Evolutionary conservation across 441 rosid genomes (phyloP), one percentile per base, ranked within the genome.

Genomic region (Populus tomentosa): DNA sequence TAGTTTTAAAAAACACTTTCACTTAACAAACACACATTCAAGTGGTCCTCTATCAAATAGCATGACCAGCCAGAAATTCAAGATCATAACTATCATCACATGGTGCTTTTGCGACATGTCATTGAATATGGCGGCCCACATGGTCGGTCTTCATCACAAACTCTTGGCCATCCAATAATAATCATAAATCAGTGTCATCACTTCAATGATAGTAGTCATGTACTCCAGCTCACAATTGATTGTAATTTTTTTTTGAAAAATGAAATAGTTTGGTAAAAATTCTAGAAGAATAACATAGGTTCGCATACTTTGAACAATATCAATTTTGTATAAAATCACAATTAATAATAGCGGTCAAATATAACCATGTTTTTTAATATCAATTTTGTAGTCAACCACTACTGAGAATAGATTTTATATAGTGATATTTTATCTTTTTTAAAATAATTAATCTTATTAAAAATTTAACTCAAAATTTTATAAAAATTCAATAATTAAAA

Each of bases 1-100:
- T 6, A 6, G 6, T 33, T 33, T 33, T 33, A 33, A 33, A 6
- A 33, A 33, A 33, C 36, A 33, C 36, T 33, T 33, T 1, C 36
- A 33, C 36, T 33, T 33, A 6, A 33, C 36, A 33, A 33, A 33
- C 8, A 33, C 36, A 33, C 7, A 0, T 33, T 33, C 8, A 33
- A 6, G 50, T 40, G 16, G 16, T 3, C 50, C 50, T 63, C 4
- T n/a, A 6, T 6, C 65, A 5, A 18, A 20, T 10, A 26, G 28
- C 67, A 8, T 4, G 67, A 4, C 13, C 67, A 24, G 23, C 56
- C 14, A 14, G 20, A 14, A 46, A 13, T 66, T 3, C 32, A 5
- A 3, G 16, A 70, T 35, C 73, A 67, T 80, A 36, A 72, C 63
- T 69, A 18, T 4, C 53, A 13, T 77, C 78, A 69, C 83, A 73